Conservation (phyloP, 73 alveolate genomes). For the Paramecium bursaria region DNA sequence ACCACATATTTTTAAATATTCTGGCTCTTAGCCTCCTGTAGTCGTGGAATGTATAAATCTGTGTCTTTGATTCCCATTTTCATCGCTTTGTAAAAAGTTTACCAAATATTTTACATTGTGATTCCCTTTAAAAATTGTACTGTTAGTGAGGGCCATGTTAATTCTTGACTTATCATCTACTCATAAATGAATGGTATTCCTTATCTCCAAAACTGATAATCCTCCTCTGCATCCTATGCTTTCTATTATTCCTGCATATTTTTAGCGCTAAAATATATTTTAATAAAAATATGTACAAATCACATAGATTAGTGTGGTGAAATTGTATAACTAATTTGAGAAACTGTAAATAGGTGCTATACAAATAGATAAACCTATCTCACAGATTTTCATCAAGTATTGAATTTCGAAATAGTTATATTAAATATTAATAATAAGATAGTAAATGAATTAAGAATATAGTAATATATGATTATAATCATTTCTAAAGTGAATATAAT, state of each 20-base stretch:
- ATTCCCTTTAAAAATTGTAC: slow-evolving; percentile 92
- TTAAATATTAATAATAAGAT: too few species aligned
- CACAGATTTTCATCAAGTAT: too few species aligned
- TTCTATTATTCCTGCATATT: slow-evolving; percentile 25
- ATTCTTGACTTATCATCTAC: slow-evolving; percentile 88
- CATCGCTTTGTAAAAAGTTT: slow-evolving; percentile 10
- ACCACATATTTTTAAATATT: not conserved
- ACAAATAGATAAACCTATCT: too few species aligned
- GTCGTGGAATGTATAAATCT: not conserved
- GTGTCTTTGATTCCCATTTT: slow-evolving; percentile 35
- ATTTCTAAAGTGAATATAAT: too few species aligned
- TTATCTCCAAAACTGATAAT: slow-evolving; percentile 97
- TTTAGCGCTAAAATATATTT: not conserved
- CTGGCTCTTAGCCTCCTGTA: slow-evolving; percentile 13
- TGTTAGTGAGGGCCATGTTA: slow-evolving; percentile 97
- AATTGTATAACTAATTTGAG: too few species aligned
- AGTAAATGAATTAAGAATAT: too few species aligned
- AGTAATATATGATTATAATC: too few species aligned
- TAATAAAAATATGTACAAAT: too few species aligned
- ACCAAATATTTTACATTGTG: slow-evolving; percentile 48
- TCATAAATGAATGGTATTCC: slow-evolving; percentile 96
- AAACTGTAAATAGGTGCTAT: too few species aligned
- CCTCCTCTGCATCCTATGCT: slow-evolving; percentile 72
- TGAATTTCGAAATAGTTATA: too few species aligned
- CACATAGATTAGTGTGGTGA: too few species aligned